Percentiles rank a stretch among this genome's conserved stretches.
Conservation (phyloP, 192 early-diverging fungal genomes). For the Rhizoclosmatium sp. region DNA sequence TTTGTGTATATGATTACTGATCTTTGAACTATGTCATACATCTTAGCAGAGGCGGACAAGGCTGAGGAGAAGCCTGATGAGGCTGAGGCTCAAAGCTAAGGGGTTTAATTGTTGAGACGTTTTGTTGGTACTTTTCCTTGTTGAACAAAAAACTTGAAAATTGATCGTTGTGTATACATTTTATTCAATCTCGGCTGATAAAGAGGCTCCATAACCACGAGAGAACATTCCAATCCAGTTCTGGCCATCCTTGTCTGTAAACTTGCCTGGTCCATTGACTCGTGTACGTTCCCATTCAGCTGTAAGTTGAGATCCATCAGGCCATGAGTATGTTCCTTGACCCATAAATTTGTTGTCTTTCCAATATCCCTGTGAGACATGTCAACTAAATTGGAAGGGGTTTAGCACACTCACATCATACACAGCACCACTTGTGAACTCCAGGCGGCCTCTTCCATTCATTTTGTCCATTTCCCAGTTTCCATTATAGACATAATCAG, state of each 20-base stretch:
- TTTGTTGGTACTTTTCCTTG: neutral
- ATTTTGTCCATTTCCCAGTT: constrained; percentile 38
- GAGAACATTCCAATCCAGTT: constrained; percentile 49
- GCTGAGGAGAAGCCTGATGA: constrained; percentile 65
- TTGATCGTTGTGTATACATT: neutral
- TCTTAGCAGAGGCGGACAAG: constrained; percentile 59
- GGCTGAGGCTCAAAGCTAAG: constrained; percentile 58
- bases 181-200: constrained; percentile 41
- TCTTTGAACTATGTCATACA: neutral
- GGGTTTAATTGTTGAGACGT: neutral
- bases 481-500: constrained; percentile 24
- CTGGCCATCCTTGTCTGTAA: constrained; percentile 32
- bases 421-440: constrained; percentile 37
- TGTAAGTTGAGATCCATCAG: constrained; percentile 39
- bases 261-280: constrained; percentile 48
- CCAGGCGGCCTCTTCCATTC: constrained; percentile 31
- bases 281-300: constrained; percentile 45
- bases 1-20: neutral
- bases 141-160: constrained; percentile 14
- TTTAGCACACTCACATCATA: constrained; percentile 39
- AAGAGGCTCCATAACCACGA: constrained; percentile 32
- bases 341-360: constrained; percentile 49
- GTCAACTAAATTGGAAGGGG: neutral
- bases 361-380: constrained; percentile 38
- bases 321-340: constrained; percentile 46